Base-by-base conservation (phyloP, 345 rosid genomes). In the Kernera saxatilis region DNA sequence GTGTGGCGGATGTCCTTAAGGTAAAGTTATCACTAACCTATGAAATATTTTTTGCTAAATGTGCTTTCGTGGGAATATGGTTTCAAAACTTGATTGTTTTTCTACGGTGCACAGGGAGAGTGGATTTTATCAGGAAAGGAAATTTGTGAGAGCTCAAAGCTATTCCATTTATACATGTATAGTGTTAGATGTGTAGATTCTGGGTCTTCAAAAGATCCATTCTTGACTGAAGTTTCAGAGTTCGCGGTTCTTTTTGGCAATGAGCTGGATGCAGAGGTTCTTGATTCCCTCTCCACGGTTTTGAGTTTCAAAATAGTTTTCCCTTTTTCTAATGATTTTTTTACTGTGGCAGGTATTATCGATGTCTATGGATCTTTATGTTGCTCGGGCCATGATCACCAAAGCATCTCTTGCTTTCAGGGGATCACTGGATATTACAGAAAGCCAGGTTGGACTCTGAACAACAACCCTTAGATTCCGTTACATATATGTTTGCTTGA, bases 221-320 rank as follows among this genome's bases (percentile, higher is more conserved):
- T 91, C 83, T 64, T 89, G 78, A 85, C 83, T 32, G 83, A 94
- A 83, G 95, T 88, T 81, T 88, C 95, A 55, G 88, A 88, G 25
- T 94, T 91, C 72, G 95, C 98, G 5, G 85, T 94, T 80, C 83
- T 94, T 74, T 89, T 89, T 85, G 93, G 98, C 89, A 91, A 82
- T 76, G 92, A 89, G 92, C 98, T 94, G 96, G 99, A 94, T 94
- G 98, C 96, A 89, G 99, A 94, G 99, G 99, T 94, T 79, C 33
- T 26, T 63, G 44, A n/a, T 14, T 45, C 14, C 18, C 11, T 57
- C 73, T 56, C 40, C 58, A 61, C 25, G 36, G 19, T 23, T 51
- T 57, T 44, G 19, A 14, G 5, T 5, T 43, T 51, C 33, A 18
- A 13, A 2, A 9, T 48, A 17, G 6, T 11, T 51, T 37, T 26